A percentile compares a stretch with the other conserved stretches of the same genome.
phyloP scores from a whole-genome alignment of 768 basidiomycete genomes.

The Lanmaoa rubissima region DNA sequence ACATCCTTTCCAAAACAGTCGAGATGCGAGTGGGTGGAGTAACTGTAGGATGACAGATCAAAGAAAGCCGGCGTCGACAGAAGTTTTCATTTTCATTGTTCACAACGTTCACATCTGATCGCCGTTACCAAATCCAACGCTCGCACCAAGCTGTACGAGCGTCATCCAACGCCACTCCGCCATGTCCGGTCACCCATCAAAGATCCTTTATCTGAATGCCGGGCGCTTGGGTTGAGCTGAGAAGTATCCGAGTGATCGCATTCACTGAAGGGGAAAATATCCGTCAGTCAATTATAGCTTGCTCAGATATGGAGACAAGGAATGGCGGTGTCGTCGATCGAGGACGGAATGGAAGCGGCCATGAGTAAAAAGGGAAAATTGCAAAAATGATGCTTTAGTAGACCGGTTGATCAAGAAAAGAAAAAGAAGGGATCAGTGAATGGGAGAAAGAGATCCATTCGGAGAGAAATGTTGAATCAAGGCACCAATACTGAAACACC shows the following conservation, averaged over 20 bases:
- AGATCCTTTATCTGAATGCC: constrained; percentile 84
- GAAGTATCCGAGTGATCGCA: constrained; percentile 73
- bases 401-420: not conserved
- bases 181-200: constrained; percentile 32
- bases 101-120: constrained; percentile 22
- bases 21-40: not conserved
- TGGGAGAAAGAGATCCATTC: not conserved
- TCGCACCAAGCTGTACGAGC: constrained; percentile 24
- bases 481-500: not conserved
- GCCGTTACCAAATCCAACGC: constrained; percentile 19
- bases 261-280: constrained; percentile 46
- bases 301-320: not conserved
- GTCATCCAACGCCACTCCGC: constrained; percentile 4
- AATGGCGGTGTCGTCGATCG: constrained; percentile 13
- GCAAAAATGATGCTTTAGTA: not conserved
- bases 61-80: constrained; percentile 1
- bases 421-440: not conserved
- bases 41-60: not conserved
- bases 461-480: not conserved
- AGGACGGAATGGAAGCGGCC: constrained; percentile 6
- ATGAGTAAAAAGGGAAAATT: constrained; percentile 2
- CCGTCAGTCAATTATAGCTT: constrained; percentile 12
- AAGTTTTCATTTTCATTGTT: not conserved
- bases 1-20: not conserved
- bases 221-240: constrained; percentile 87